Base-by-base conservation (phyloP, 2,329 filamentous ascomycete genomes). In the Akanthomyces muscarius region DNA sequence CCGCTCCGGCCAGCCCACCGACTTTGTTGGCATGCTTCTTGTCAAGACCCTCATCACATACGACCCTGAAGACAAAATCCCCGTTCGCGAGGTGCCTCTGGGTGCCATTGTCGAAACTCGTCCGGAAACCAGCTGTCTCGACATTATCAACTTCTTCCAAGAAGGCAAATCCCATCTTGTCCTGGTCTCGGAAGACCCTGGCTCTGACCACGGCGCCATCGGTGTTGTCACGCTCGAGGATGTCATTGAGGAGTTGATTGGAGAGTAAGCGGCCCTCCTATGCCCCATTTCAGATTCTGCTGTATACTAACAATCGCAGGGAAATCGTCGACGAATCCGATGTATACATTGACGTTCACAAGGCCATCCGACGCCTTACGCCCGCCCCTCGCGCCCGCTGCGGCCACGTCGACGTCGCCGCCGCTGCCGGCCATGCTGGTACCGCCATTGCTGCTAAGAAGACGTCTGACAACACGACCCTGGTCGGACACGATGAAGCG, bases 121-220 rank as follows among this genome's bases (percentile, higher is more conserved):
- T 11, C 92, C 95, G 0, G 92, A 97, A 73, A 99, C 95, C 0
- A 97, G 93, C 78, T 99, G 95, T 74, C 78, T 99, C 62, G 95
- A 99, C 74, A 98, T 99, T 71, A 92, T 99, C 78, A 99, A 99
- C 78, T 99, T 97, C 77, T 99, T 99, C 80, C 95, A 99, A 76
- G 95, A 99, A 80, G 95, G 95, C 70, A 99, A 99, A 75, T 97
- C 93, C 1, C 95, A 99, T 75, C 97, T 99, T 93, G 94, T 98
- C 0, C 81, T 99, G 33, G 95, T 98, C 10, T 97, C 94, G 0
- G 91, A 97, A 71, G 83, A 77, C 38, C 95, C 95, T 1, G 93
- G 94, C n/a, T 91, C 96, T 68, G 89, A 96, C 70, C 88, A 90
- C 70, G 95, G 95, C 52, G 92, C 93, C 6, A 80, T 97, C 14